phyloP scores from a whole-genome alignment of 116 monocot genomes.

The Papilionanthe hybrid region DNA sequence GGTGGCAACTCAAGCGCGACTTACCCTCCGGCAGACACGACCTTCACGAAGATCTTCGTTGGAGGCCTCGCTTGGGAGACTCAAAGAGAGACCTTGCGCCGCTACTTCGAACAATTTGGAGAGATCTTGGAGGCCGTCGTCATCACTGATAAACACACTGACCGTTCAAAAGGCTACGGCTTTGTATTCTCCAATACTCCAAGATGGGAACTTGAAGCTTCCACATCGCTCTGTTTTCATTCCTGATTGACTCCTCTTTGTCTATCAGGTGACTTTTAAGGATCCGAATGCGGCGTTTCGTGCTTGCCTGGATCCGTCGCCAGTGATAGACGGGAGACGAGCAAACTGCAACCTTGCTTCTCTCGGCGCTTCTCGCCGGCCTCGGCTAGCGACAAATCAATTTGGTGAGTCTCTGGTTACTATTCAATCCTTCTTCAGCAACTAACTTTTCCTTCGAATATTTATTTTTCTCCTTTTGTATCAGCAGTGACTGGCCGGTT shows the following conservation, averaged over 20 bases:
- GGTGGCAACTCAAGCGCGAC: background rate
- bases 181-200: slow-evolving; percentile 24
- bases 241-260: background rate
- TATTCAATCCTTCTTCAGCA: background rate
- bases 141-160: slow-evolving; percentile 58
- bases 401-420: slow-evolving; percentile 6
- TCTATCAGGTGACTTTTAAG: slow-evolving; percentile 45
- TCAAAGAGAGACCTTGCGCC: slow-evolving; percentile 49
- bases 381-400: slow-evolving; percentile 19
- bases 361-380: slow-evolving; percentile 27
- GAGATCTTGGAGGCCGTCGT: slow-evolving; percentile 69
- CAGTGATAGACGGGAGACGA: slow-evolving; percentile 51
- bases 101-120: slow-evolving; percentile 61
- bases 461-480: background rate
- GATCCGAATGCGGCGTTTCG: slow-evolving; percentile 48
- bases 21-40: slow-evolving; percentile 27
- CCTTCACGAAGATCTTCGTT: slow-evolving; percentile 63
- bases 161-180: slow-evolving; percentile 67
- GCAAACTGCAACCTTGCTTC: slow-evolving; percentile 58
- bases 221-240: background rate
- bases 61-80: slow-evolving; percentile 79
- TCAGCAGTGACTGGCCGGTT: slow-evolving; percentile 7
- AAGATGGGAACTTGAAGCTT: background rate
- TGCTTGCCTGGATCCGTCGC: slow-evolving; percentile 44
- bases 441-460: background rate